Evolutionary conservation across 352 stramenopile species (phyloP).

Genomic region (Phytopythium chamaehyphon): DNA sequence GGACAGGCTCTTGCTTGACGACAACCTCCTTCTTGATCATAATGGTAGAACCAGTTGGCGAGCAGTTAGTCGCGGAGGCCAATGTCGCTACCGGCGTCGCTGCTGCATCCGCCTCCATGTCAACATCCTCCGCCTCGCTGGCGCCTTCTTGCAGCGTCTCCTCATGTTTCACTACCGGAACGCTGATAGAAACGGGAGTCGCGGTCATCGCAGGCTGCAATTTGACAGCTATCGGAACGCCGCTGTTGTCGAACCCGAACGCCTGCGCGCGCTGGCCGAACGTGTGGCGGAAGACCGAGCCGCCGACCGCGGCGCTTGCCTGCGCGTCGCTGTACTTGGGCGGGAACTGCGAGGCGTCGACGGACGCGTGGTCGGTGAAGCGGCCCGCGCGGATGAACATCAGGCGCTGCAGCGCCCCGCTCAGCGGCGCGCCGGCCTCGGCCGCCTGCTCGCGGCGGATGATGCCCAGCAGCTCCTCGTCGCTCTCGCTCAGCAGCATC

Average conservation of each 20-base stretch:
- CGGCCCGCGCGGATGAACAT: constrained; percentile 24
- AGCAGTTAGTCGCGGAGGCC: background rate
- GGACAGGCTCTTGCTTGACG: constrained; percentile 9
- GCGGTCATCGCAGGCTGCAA: background rate
- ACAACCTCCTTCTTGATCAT: constrained; percentile 15
- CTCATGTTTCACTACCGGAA: background rate
- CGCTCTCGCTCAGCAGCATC: constrained; percentile 41
- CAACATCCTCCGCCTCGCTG: constrained; percentile 17
- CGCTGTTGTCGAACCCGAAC: constrained; percentile 39
- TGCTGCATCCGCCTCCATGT: constrained; percentile 16
- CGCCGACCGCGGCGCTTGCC: constrained; percentile 30
- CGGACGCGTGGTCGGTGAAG: background rate
- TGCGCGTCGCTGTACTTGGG: constrained; percentile 40
- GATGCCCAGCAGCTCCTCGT: constrained; percentile 28
- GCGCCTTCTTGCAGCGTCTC: background rate
- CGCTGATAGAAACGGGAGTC: background rate
- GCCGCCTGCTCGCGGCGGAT: constrained; percentile 17
- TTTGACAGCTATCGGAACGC: constrained; percentile 4
- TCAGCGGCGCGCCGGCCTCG: constrained; percentile 17
- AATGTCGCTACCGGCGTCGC: background rate
- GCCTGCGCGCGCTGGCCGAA: constrained; percentile 48
- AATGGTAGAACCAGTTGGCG: constrained; percentile 1
- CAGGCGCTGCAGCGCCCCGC: constrained; percentile 22
- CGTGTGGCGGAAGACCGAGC: constrained; percentile 44
- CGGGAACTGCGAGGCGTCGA: constrained; percentile 17